Base-by-base conservation (phyloP, 140 eudicot genomes). In the Cichorium intybus region DNA sequence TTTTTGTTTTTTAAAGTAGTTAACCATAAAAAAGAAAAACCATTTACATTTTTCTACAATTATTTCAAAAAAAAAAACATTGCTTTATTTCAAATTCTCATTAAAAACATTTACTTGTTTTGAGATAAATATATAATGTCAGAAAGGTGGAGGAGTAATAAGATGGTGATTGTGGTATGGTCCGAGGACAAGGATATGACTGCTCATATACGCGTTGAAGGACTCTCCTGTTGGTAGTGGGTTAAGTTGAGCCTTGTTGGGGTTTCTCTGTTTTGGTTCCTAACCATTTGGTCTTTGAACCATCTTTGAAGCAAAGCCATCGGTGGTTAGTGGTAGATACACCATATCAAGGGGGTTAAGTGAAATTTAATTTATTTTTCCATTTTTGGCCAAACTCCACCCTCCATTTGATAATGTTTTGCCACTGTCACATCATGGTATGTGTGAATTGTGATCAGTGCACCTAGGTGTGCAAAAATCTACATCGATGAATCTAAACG, bases 251-350 rank as follows among this genome's bases (percentile, higher is more conserved):
- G 63, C 59, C 72, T 15, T 53, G 26, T 66, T 66, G 71, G 61
- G 69, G 64, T 53, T 64, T 73, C 6, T 63, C 34, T 50, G 35
- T 52, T 53, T 56, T 64, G 73, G 66, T 24, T 46, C 41, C 26
- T 56, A 73, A 72, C 71, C 47, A 60, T 62, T 43, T 62, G 50
- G 16, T 45, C 62, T 14, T 14, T 70, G 16, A 48, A 31, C 75
- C 75, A 75, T 75, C 70, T 75, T 75, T 59, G 63, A 75, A 75
- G 79, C 79, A 75, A 75, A 59, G 75, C 46, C 62, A 58, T 15
- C 39, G 51, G 56, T 31, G 49, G 56, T 63, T 51, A 46, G 66
- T 33, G 55, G 66, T 64, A 31, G 68, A 70, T 73, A 64, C 74
- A 66, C 74, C 69, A 46, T 59, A 74, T 51, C 66, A 72, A 63